Base-by-base conservation (phyloP, 805 yeast species). In the Tetrapisispora arboricola region DNA sequence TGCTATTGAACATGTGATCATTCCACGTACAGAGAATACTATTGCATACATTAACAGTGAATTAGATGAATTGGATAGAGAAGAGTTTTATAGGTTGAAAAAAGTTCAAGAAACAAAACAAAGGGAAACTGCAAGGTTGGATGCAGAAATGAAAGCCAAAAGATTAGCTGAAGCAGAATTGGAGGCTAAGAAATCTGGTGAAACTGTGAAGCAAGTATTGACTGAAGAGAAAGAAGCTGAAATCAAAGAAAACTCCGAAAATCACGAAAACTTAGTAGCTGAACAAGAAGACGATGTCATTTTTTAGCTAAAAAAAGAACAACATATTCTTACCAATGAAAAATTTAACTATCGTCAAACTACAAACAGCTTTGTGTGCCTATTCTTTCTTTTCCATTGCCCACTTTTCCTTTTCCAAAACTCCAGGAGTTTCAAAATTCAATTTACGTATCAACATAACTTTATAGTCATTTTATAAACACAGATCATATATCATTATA, bases 1-100 rank as follows among this genome's bases (percentile, higher is more conserved):
- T 62, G 97, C 98, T 47, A 90, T 90, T 64, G 98, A 90, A 68
- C 97, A 90, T 58, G 97, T 90, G 35, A 88, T 90, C 55, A 90
- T 90, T 46, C 98, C 98, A 51, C 77, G 97, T 66, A 92, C 97
- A 2, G 96, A 92, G 64, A 90, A 90, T 66, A 90, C 98, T 22
- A 90, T 90, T 56, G 68, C 73, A 40, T 78, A 90, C 66, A 90
- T 90, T 70, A 88, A 87, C 64, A 84, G 95, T 26, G 98, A 90
- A 65, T 75, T 90, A 59, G 98, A 92, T 65, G 98, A 90, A 67
- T 74, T 92, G 62, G 97, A 92, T 62, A 83, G 98, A 74, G 98
- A 90, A 67, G 98, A 90, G 66, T 90, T 90, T 60, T 92, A 88
- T 68, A 74, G 98, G 56, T 76, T 90, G 68, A 92, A 92, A 71